Base-by-base conservation (phyloP, 495 filamentous ascomycete genomes). In the Hypoxylon perforatum region DNA sequence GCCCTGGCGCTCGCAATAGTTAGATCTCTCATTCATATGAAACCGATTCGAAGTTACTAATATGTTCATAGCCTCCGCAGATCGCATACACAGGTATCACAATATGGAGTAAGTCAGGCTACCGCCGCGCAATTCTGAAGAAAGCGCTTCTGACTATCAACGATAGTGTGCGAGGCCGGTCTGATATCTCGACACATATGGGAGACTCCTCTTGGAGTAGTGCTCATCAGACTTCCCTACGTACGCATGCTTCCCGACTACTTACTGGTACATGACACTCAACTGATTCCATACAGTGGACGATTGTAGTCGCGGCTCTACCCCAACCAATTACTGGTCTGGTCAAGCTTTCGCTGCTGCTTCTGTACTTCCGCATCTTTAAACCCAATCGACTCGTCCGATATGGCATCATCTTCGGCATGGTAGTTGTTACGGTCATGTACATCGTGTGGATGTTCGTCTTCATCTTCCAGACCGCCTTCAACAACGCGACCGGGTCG, bases 31-130 rank as follows among this genome's bases (percentile, higher is more conserved):
- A 7, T 7, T 3, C 25, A 28, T 7, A 28, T 28, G 3, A 28
- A 7, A 28, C 25, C 25, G 25, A 7, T 3, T 7, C 25, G 7
- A 3, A 28, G 3, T 28, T 28, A 28, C 7, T 28, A 7, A 28
- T 7, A 7, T 28, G 7, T 28, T 28, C 46, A 49, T 11, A 49
- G 46, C 46, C 46, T 23, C 46, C 46, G n/a, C 46, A 49, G 18
- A 49, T 49, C 46, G 46, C 46, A 49, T 49, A 23, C 9, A 23
- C 46, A 11, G 46, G 46, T 15, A 49, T 49, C 19, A 28, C 28
- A 18, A 49, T 49, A 49, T 49, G 46, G 46, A 49, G 46, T 49
- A 49, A 49, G 46, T 49, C n/a, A n/a, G n/a, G n/a, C n/a, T 15
- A 15, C 4, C 18, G 11, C 22, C 18, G 3, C n/a, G 28, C 22